Evolutionary conservation across 805 yeast genomes (phyloP).

Genomic region (Hanseniaspora clermontiae): DNA sequence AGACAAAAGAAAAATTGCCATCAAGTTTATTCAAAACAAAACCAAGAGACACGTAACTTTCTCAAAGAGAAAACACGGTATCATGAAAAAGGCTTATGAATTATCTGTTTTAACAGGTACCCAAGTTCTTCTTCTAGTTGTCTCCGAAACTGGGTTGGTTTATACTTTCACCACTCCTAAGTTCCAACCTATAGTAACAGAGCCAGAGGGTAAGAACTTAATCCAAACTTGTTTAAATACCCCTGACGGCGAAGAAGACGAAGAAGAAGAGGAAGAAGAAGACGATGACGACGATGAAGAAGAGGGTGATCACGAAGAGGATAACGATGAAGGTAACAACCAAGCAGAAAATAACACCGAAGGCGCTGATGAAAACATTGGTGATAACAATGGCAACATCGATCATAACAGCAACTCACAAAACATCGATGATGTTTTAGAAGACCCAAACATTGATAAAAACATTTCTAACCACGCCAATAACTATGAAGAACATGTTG

Average conservation of each 20-base stretch:
- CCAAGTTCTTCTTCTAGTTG: constrained; percentile 86
- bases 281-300: constrained; percentile 36
- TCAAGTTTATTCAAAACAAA: constrained; percentile 93
- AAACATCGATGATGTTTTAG: constrained; percentile 14
- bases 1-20: constrained; percentile 84
- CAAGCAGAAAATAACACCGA: constrained; percentile 32
- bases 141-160: constrained; percentile 95
- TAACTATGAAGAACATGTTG: not conserved
- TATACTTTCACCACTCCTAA: constrained; percentile 99
- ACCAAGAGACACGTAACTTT: constrained; percentile 96
- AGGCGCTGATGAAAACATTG: constrained; percentile 18
- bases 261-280: constrained; percentile 15
- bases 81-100: constrained; percentile 99
- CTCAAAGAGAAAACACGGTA: constrained; percentile 96
- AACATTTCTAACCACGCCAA: constrained; percentile 2
- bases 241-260: constrained; percentile 15
- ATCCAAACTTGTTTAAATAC: constrained; percentile 74
- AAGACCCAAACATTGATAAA: constrained; percentile 5
- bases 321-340: constrained; percentile 55
- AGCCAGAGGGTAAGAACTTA: constrained; percentile 91
- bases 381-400: constrained; percentile 9
- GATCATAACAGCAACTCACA: constrained; percentile 16
- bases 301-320: constrained; percentile 14
- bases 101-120: constrained; percentile 93
- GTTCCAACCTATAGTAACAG: constrained; percentile 92